These are phyloP conservation scores for Colletotrichum sp. DNA, from an alignment of 2,329 filamentous ascomycete species.

Conservation along the genomic window DNA sequence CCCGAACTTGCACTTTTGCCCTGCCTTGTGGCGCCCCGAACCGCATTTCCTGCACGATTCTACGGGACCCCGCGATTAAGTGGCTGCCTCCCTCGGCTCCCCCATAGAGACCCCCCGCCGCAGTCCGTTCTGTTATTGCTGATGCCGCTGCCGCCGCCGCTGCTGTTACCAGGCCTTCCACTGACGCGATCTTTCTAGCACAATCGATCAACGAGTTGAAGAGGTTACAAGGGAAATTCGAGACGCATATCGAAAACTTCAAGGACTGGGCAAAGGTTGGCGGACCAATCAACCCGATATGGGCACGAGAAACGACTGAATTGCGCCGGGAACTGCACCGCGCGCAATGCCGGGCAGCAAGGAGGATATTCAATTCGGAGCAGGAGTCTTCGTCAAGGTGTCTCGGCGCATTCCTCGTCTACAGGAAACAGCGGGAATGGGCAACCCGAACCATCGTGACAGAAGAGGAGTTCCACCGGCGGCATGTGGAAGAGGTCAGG, in stretches of 20 bases:
- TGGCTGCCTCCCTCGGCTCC: not conserved
- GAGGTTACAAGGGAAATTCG: conserved; percentile 48
- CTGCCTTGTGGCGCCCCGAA: not conserved
- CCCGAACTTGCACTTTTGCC: not conserved
- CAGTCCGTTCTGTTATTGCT: not conserved
- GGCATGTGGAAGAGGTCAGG: conserved; percentile 53
- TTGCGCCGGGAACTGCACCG: conserved; percentile 59
- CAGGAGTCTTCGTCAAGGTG: conserved; percentile 54
- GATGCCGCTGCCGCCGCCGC: not conserved
- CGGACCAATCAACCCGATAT: conserved; percentile 60
- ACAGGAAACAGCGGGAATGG: conserved; percentile 51
- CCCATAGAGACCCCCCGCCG: not conserved
- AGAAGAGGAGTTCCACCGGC: conserved; percentile 40
- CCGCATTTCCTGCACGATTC: conserved; percentile 1
- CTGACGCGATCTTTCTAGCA: conserved; percentile 37
- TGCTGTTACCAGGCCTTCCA: not conserved
- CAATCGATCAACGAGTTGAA: conserved; percentile 58
- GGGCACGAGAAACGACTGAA: conserved; percentile 56
- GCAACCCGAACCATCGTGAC: conserved; percentile 23
- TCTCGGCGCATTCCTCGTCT: conserved; percentile 61
- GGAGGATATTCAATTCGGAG: conserved; percentile 59
- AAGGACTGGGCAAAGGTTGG: conserved; percentile 60
- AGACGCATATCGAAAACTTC: conserved; percentile 53
- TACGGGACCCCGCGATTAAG: not conserved
- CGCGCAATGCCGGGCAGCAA: conserved; percentile 61